Evolutionary conservation across 192 early-diverging fungal genomes (phyloP), one percentile per base, ranked within the genome.

Genomic region (Chytriomyces sp.): DNA sequence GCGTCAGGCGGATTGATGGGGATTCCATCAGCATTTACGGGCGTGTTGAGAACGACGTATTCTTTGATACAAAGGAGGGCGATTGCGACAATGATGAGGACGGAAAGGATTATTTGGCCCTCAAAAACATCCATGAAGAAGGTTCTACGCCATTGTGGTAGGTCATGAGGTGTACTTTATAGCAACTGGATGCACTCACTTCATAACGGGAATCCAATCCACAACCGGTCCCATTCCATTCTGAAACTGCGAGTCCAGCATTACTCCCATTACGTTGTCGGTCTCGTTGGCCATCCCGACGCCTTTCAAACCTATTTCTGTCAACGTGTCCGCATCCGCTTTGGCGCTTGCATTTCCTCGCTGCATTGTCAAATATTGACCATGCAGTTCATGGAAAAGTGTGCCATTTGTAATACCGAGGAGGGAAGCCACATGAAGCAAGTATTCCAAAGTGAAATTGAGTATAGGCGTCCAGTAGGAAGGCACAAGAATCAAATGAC

Each of bases 21-120:
- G 62, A 78, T 70, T 22, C 77, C 77, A 30, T 59, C 38, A 17
- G 61, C 75, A 26, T 85, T 78, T 14, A 75, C 5, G 19, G 78
- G 87, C 5, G 89, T 85, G 59, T 92, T 89, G 54, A 90, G 84
- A 14, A 90, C 78, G 33, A 96, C 88, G 89, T 94, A 96, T 76
- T 98, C 96, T 28, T 92, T 90, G 66, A 98, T 80, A 39, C 92
- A 84, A 66, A 95, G 91, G 26, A 92, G 82, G 2, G 86, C 83
- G n/a, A 96, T 82, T 63, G 92, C 94, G 5, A 91, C 78, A 34
- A 96, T 75, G 19, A 98, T 80, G 4, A 92, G 87, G 31, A 91
- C 70, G 31, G 90, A 77, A 0, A 89, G 89, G 41, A 98, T 86
- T 17, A 94, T 82, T 58, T 93, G 90, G 0, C 96, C 96, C 68